Evolutionary conservation across 768 basidiomycete genomes (phyloP).

Genomic region (Amanita polypyramis): DNA sequence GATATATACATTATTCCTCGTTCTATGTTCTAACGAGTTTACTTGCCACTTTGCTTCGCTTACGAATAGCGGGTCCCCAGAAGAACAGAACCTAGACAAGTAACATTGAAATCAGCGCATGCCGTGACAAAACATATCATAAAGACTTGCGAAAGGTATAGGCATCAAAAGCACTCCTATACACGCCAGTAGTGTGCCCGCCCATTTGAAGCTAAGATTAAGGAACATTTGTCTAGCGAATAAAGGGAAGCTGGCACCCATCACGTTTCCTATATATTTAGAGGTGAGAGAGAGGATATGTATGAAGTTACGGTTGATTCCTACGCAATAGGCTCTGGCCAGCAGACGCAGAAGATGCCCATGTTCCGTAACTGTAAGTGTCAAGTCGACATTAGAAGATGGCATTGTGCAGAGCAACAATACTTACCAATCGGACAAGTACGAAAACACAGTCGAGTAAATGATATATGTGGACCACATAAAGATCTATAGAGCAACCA

Average conservation of each 20-base stretch:
- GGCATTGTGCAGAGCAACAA: constrained; percentile 49
- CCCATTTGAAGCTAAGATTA: constrained; percentile 60
- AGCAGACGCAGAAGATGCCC: constrained; percentile 60
- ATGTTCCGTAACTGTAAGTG: constrained; percentile 38
- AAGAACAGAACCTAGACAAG: too few relatives aligned
- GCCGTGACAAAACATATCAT: too few relatives aligned
- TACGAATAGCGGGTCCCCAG: too few relatives aligned
- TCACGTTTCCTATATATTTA: constrained; percentile 24
- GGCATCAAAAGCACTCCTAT: constrained; percentile 45
- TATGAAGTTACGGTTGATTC: constrained; percentile 15
- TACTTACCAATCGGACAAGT: too few relatives aligned
- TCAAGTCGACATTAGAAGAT: too few relatives aligned
- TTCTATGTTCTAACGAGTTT: too few relatives aligned
- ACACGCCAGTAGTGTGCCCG: constrained; percentile 44
- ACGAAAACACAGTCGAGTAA: too few relatives aligned
- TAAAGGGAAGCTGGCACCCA: constrained; percentile 46
- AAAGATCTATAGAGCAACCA: constrained; percentile 34
- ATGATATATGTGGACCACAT: constrained; percentile 42
- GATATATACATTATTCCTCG: too few relatives aligned
- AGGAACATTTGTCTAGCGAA: too few relatives aligned
- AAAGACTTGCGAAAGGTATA: constrained; percentile 44
- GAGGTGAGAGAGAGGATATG: not conserved
- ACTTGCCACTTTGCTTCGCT: too few relatives aligned
- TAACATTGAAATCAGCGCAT: too few relatives aligned
- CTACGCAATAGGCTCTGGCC: constrained; percentile 52